Conservation (phyloP, 345 rosid genomes). For the Euphorbia pulcherrima region DNA sequence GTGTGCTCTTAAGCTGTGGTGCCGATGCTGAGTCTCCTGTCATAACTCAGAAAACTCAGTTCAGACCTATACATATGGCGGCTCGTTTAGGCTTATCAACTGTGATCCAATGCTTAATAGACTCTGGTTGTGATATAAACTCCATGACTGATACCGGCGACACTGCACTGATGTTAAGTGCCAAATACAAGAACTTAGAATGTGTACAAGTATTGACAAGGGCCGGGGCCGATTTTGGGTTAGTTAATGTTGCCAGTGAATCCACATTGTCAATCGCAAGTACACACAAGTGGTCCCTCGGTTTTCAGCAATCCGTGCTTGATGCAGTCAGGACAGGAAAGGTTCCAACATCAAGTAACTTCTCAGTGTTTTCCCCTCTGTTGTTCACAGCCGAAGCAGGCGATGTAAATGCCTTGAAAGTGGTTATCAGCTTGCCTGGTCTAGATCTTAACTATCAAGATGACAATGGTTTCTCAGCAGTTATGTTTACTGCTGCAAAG, state of each 20-base stretch:
- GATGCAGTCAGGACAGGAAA: constrained; percentile 52
- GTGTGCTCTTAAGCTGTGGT: constrained; percentile 58
- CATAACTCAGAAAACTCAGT: constrained; percentile 42
- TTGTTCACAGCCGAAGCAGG: constrained; percentile 63
- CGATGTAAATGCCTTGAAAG: constrained; percentile 57
- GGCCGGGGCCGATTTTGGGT: constrained; percentile 86
- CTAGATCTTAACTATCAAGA: constrained; percentile 71
- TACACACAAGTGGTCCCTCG: constrained; percentile 58
- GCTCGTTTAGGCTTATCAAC: constrained; percentile 57
- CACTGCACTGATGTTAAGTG: constrained; percentile 71
- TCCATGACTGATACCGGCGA: constrained; percentile 69
- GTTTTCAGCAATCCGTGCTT: constrained; percentile 57
- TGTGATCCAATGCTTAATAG: constrained; percentile 51
- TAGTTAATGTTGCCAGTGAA: constrained; percentile 45
- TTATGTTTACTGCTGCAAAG: constrained; percentile 75
- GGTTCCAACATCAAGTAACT: constrained; percentile 55
- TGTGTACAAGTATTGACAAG: constrained; percentile 55
- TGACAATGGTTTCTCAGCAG: constrained; percentile 75
- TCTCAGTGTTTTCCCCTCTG: constrained; percentile 54
- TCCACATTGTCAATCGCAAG: constrained; percentile 52
- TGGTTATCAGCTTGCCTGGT: constrained; percentile 38
- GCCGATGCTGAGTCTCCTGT: constrained; percentile 58
- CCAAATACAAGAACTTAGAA: constrained; percentile 52
- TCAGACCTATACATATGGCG: constrained; percentile 79
- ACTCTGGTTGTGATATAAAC: constrained; percentile 62